Evolutionary conservation across 192 early-diverging fungal species (phyloP), one percentile per base, ranked within the genome.

Genomic region (Fimicolochytrium jonesii): DNA sequence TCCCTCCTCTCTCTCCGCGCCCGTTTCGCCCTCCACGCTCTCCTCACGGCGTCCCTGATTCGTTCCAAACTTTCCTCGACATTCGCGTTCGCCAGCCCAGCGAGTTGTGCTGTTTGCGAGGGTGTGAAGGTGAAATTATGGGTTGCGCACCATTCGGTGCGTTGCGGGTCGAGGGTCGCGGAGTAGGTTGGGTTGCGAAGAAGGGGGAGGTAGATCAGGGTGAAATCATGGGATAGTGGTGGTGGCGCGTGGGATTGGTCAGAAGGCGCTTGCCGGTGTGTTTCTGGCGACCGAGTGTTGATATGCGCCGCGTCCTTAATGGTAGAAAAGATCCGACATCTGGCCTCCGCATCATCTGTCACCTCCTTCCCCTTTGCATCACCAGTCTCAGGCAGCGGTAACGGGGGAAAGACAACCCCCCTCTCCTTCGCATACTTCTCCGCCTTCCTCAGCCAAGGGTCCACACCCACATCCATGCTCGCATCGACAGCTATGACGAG

Each of bases 401-500:
- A 41, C 29, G 13, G 2, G 13, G 61, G 61, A 29, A 55, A 55
- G 4, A 34, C n/a, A 7, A 64, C 13, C 9, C 30, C 36, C 20
- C 13, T 35, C 15, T 55, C 7, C 17, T 26, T 26, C 18, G 64
- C 68, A 49, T 50, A 67, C 3, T 35, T n/a, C 17, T 66, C 63
- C 5, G 33, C 73, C 5, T 65, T 56, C 2, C 13, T 7, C 1
- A 75, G 22, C 64, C 70, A 75, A 4, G 73, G 73, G 39, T 70
- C 64, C 0, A 30, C 18, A 13, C 73, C 73, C 11, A 67, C 61
- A 20, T 67, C 68, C 20, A 33, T 59, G 20, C 39, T 49, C 0
- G 61, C 63, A 49, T 75, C 68, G 32, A 69, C 28, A 17, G 61
- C 64, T n/a, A 75, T 61, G 2, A 75, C 29, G 56, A 75, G 44